Evolutionary conservation across 2,329 filamentous ascomycete species (phyloP).

Genomic region (Plectosphaerella sp.): DNA sequence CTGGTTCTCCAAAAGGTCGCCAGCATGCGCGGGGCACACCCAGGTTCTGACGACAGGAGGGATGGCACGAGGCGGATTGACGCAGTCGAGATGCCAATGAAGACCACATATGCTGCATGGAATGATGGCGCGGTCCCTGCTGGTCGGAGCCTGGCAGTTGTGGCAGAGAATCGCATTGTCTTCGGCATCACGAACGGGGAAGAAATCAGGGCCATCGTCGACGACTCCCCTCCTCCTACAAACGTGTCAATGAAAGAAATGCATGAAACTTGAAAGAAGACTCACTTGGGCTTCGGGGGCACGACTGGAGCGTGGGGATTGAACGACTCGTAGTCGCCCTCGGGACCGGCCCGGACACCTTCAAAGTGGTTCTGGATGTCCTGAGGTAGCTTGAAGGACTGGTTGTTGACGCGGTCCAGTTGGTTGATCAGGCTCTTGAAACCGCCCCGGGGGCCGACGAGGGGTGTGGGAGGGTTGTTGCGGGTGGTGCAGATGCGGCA

Average conservation of each 20-base stretch:
- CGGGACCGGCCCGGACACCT: conserved; percentile 68
- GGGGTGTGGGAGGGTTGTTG: conserved; percentile 40
- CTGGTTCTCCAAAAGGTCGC: conserved; percentile 63
- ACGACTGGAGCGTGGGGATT: conserved; percentile 21
- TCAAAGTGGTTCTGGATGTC: conserved; percentile 73
- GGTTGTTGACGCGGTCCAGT: conserved; percentile 65
- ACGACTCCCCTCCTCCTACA: conserved; percentile 49
- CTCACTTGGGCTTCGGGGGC: conserved; percentile 62
- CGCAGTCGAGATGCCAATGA: conserved; percentile 89
- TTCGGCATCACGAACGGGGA: conserved; percentile 65
- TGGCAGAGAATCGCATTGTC: conserved; percentile 75
- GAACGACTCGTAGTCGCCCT: conserved; percentile 75
- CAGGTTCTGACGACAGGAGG: conserved; percentile 75
- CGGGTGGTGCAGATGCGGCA: conserved; percentile 67
- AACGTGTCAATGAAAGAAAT: conserved; percentile 19
- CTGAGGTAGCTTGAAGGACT: conserved; percentile 67
- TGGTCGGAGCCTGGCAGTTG: conserved; percentile 63
- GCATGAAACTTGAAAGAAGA: conserved; percentile 11
- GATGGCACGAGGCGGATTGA: conserved; percentile 76
- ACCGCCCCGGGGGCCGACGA: conserved; percentile 35
- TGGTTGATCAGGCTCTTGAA: conserved; percentile 60
- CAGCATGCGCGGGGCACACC: conserved; percentile 84
- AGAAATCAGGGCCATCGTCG: conserved; percentile 63
- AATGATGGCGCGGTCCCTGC: conserved; percentile 67
- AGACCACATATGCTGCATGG: conserved; percentile 79